phyloP scores from a whole-genome alignment of 2,329 filamentous ascomycete species.

The Nigrograna mackinnonii region DNA sequence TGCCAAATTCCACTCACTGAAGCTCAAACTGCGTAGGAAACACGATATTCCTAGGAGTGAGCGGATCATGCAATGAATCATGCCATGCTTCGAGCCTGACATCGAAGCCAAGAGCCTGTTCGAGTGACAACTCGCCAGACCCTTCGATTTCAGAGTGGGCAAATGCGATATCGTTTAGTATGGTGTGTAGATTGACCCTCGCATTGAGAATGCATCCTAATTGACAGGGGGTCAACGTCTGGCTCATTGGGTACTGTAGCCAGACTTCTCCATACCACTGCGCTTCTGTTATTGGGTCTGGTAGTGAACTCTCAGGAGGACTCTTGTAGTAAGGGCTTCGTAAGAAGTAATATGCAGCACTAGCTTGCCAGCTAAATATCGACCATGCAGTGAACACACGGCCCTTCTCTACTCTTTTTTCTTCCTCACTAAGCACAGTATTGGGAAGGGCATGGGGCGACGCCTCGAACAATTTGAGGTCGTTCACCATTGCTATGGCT shows the following conservation, averaged over 20 bases:
- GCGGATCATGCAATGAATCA: not conserved
- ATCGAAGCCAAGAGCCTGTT: not conserved
- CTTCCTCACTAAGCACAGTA: no score
- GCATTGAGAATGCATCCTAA: not conserved
- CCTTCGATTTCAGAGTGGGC: not conserved
- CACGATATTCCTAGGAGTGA: not conserved
- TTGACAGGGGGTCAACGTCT: not conserved
- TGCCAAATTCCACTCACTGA: not conserved
- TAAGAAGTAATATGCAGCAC: not conserved
- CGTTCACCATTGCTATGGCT: no score
- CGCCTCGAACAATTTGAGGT: not conserved
- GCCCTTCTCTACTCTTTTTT: not conserved
- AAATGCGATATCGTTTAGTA: not conserved
- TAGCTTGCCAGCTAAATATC: not conserved
- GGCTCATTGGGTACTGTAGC: not conserved
- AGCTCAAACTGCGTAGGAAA: not conserved
- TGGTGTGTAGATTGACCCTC: no score
- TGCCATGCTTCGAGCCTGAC: not conserved
- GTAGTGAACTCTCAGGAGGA: not conserved
- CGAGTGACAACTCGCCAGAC: not conserved
- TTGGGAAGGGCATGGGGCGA: not conserved
- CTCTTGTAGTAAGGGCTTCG: not conserved
- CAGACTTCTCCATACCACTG: not conserved
- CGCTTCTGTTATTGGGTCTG: not conserved
- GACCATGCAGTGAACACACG: not conserved